Evolutionary conservation across 441 rosid genomes (phyloP).

Genomic region (Eutrema salsugineum): DNA sequence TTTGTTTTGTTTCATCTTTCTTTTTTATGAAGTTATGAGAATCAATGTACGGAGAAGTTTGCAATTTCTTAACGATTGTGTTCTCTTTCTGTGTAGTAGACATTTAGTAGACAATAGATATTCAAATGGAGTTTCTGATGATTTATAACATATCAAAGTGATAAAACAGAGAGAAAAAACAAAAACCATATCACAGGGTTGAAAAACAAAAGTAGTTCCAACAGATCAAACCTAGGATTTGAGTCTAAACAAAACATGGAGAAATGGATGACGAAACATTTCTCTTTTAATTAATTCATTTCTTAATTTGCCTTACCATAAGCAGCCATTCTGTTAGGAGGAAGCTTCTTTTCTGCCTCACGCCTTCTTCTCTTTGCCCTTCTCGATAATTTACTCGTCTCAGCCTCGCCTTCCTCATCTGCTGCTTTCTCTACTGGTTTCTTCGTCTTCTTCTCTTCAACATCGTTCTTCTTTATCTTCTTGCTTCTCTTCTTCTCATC

Average conservation of each 20-base stretch:
- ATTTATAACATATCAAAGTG: not conserved
- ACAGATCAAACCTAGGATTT: not conserved
- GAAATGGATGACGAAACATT: not conserved
- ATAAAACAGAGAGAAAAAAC: not conserved
- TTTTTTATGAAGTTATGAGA: not conserved
- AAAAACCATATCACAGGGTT: not conserved
- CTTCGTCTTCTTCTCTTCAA: slow-evolving; percentile 27
- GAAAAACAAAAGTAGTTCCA: not conserved
- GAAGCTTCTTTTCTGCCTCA: slow-evolving; percentile 45
- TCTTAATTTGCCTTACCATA: slow-evolving; percentile 45
- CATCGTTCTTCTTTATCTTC: slow-evolving; percentile 40
- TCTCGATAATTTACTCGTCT: slow-evolving; percentile 46
- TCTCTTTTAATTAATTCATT: not conserved
- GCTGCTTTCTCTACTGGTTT: slow-evolving; percentile 27
- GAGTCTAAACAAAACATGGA: not conserved
- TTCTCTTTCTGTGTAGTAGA: too few species aligned
- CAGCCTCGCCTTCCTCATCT: slow-evolving; percentile 32
- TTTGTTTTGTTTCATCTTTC: not conserved
- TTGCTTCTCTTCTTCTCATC: slow-evolving; percentile 29
- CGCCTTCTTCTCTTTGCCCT: slow-evolving; percentile 60
- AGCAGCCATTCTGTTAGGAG: slow-evolving; percentile 53
- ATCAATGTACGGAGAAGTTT: not conserved
- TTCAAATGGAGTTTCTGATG: not conserved
- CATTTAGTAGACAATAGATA: not conserved
- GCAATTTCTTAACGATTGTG: not conserved